A percentile compares a stretch with the other conserved stretches of the same genome.
Evolutionary conservation across 257 asterid genomes (phyloP).

Genomic region (Ocimum tenuiflorum): DNA sequence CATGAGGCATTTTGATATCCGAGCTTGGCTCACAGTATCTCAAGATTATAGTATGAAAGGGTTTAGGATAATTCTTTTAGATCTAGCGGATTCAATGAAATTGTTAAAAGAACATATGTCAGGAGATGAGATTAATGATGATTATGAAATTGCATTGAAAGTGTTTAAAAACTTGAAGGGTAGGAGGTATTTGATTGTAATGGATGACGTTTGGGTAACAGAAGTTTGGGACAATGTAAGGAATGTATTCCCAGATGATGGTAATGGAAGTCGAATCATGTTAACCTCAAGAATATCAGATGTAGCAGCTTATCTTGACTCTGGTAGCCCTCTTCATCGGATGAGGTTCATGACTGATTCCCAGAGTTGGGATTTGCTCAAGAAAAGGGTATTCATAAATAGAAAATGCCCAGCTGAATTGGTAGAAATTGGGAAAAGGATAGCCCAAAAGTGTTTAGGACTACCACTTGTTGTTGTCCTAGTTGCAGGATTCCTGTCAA

Average conservation of each 20-base stretch:
- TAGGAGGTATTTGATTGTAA: not conserved
- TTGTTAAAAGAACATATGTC: not conserved
- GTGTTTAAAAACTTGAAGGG: not conserved
- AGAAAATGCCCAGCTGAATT: not conserved
- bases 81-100: not conserved
- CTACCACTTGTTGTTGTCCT: constrained; percentile 10
- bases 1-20: not conserved
- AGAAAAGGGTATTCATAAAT: not conserved
- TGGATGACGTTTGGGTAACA: not conserved
- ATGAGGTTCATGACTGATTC: not conserved
- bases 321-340: not conserved
- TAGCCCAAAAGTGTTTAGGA: not conserved
- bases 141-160: not conserved
- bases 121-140: not conserved
- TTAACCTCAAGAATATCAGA: not conserved
- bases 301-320: not conserved
- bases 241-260: not conserved
- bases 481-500: not conserved
- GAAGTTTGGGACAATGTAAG: not conserved
- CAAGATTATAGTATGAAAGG: not conserved
- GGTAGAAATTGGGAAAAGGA: not conserved
- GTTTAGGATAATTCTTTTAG: not conserved
- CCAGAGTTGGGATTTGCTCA: not conserved
- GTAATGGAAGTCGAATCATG: constrained; percentile 8
- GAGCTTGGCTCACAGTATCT: not conserved